phyloP scores from a whole-genome alignment of 1,284 basidiomycete genomes.

The Tilletia walkeri region DNA sequence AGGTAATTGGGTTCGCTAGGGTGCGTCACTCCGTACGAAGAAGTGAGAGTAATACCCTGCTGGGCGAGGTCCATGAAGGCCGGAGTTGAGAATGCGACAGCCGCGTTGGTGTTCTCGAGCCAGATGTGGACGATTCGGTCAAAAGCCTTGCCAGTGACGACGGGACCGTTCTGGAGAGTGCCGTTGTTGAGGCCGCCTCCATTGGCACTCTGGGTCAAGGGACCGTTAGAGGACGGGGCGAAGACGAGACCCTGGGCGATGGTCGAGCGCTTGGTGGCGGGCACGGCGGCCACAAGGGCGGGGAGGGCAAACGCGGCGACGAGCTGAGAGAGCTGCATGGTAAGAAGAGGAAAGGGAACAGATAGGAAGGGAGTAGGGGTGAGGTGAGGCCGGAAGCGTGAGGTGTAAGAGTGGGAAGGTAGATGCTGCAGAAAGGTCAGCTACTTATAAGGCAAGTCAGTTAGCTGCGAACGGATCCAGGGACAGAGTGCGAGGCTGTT shows the following conservation, averaged over 20 bases:
- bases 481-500: too few species aligned
- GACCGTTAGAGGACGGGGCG: slow-evolving; percentile 56
- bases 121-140: slow-evolving; percentile 62
- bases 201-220: slow-evolving; percentile 53
- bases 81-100: slow-evolving; percentile 47
- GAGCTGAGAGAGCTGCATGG: slow-evolving; percentile 83
- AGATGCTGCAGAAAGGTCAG: too few species aligned
- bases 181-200: slow-evolving; percentile 59
- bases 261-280: slow-evolving; percentile 32
- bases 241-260: slow-evolving; percentile 56
- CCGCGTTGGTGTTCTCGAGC: slow-evolving; percentile 66
- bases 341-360: slow-evolving; percentile 57
- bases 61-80: slow-evolving; percentile 62
- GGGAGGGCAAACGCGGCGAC: slow-evolving; percentile 78
- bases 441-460: too few species aligned
- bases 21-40: slow-evolving; percentile 61
- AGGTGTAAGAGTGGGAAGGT: not conserved
- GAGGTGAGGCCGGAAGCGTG: not conserved
- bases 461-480: too few species aligned
- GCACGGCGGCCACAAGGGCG: slow-evolving; percentile 70
- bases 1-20: too few species aligned
- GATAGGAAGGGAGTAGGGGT: slow-evolving; percentile 49
- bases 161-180: slow-evolving; percentile 56
- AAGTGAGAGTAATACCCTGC: slow-evolving; percentile 59
- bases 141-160: slow-evolving; percentile 61